phyloP scores from a whole-genome alignment of 164 flowering plant species.

The Vitis cinerea region DNA sequence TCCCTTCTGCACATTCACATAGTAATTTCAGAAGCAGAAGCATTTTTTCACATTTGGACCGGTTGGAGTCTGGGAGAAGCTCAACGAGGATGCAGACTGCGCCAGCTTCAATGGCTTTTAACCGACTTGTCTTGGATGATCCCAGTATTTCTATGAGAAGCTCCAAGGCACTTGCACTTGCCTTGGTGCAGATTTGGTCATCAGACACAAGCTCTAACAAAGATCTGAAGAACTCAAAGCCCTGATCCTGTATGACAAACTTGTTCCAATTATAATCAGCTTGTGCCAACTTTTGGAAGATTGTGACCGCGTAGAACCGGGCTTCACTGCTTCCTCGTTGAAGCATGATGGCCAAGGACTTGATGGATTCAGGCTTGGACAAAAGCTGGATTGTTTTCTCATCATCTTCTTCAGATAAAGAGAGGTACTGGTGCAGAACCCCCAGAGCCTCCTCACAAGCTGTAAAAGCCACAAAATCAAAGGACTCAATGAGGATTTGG shows the following conservation, averaged over 20 bases:
- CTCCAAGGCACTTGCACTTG: conserved; percentile 52
- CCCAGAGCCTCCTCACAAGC: conserved; percentile 69
- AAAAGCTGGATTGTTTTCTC: conserved; percentile 21
- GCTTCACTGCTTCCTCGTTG: conserved; percentile 63
- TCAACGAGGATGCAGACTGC: conserved; percentile 57
- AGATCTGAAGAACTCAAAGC: conserved; percentile 50
- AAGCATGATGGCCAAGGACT: conserved; percentile 49
- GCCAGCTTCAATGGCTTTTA: conserved; percentile 65
- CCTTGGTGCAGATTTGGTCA: conserved; percentile 38
- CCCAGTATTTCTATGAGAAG: conserved; percentile 42
- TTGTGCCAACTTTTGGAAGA: conserved; percentile 32
- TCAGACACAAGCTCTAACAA: conserved; percentile 64
- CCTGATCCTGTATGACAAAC: conserved; percentile 34
- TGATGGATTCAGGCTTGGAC: conserved; percentile 41
- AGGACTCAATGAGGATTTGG: conserved; percentile 32
- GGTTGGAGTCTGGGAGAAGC: conserved; percentile 52
- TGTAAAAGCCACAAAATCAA: conserved; percentile 45
- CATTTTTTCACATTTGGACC: conserved; percentile 54
- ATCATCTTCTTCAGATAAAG: conserved; percentile 15
- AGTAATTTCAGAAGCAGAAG: conserved; percentile 47
- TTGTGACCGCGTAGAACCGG: conserved; percentile 40
- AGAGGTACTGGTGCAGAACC: conserved; percentile 33
- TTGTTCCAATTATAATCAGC: conserved; percentile 30
- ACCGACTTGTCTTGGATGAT: conserved; percentile 35
- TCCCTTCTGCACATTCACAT: conserved; percentile 67